Base-by-base conservation (phyloP, 257 asterid genomes). In the Cruciata laevipes region DNA sequence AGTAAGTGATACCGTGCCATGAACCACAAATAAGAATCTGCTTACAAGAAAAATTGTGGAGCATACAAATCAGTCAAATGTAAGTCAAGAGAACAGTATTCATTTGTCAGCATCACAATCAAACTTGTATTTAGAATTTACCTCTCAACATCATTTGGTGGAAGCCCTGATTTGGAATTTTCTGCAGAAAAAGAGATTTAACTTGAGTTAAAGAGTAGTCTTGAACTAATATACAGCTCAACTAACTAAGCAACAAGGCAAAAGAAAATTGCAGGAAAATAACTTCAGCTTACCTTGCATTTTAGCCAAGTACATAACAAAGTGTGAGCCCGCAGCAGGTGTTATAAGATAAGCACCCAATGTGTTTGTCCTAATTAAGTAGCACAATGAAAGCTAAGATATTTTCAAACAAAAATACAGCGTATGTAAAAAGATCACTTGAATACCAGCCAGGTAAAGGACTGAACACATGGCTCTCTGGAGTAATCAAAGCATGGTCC, bases 391-490 rank as follows among this genome's bases (percentile, higher is more conserved):
- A 42, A 63, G 55, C 13, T 49, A 51, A 64, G 31, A 57, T 37
- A 55, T 24, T n/a, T 73, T 30, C 63, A n/a, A 31, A 78, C 58
- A 21, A 35, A 63, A 63, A 75, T 62, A 17, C 5, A 9, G 20
- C 18, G 17, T 1, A 27, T 67, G 47, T 20, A 24, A 37, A 63
- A 70, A 31, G 62, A 16, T 7, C 37, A 70, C 66, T 52, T 52
- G 37, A 62, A 63, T 49, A 93, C 99, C 99, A 94, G 25, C 84
- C 84, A 9, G 97, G 90, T 74, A 90, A 77, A 75, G 93, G 96
- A 81, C 96, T 73, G 74, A 85, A 94, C 66, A 94, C 99, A 70
- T 90, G 99, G 71, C 99, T 94, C 83, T 94, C 97, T 37, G 96
- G 97, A 75, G 97, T 86, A 70, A 94, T 84, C 73, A 94, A 73